Base-by-base conservation (phyloP, 495 filamentous ascomycete genomes). In the Apodospora peruviana region DNA sequence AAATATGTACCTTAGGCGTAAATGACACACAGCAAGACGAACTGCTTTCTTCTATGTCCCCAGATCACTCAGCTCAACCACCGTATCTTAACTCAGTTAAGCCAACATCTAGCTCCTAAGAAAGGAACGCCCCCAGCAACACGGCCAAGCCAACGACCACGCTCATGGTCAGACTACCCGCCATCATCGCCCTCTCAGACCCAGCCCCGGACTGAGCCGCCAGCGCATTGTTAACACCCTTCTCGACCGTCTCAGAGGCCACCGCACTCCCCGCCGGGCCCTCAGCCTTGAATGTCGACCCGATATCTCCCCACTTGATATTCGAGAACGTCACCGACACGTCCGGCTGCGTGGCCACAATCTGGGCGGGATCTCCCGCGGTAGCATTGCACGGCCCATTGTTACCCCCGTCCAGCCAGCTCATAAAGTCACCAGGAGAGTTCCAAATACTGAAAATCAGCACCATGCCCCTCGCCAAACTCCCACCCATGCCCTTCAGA, bases 371-470 rank as follows among this genome's bases (percentile, higher is more conserved):
- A 41, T 71, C 69, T 27, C 72, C 72, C 34, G 75, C 67, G 16
- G 74, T 72, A 2, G 66, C 73, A 50, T 73, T 80, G 58, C 84
- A 87, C 22, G 83, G 82, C 2, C 83, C 82, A 17, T 76, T 67
- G 34, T 54, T 64, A 5, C 66, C 69, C 36, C 70, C 66, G 56
- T 86, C 83, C 11, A 87, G 61, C 82, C 82, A 86, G 36, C 71
- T 70, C 83, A 85, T 85, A 59, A 72, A 76, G 2, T 66, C 63
- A n/a, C 70, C 65, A 14, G 64, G 59, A 45, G 81, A 80, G 64
- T 78, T 80, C 83, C 83, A 86, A 47, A 87, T 73, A 51, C 72
- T 77, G 54, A 86, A 75, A 1, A 75, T 70, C n/a, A 86, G 59
- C 1, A 85, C 81, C 83, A 88, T 87, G 2, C 83, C 83, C 0